Base-by-base conservation (phyloP, 257 asterid species). In the Coffea eugenioides region DNA sequence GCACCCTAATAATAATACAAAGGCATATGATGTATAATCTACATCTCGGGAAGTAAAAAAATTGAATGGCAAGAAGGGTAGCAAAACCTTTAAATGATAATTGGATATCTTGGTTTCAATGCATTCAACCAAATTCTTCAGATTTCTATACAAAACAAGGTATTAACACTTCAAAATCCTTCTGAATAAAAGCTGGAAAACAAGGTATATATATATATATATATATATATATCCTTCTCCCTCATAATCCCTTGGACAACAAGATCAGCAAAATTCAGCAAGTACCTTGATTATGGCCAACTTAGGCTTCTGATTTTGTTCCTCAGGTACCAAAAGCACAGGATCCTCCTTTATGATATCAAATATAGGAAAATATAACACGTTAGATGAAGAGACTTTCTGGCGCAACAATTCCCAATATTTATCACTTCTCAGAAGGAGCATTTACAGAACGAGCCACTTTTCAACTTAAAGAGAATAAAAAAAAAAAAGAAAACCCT, bases 231-330 rank as follows among this genome's bases (percentile, higher is more conserved):
- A 51, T 8, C 14, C 18, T 52, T n/a, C 15, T 23, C 41, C 56
- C 43, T 77, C 65, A 21, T 48, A 7, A 9, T 54, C 14, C 3
- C 41, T 73, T 34, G 25, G 45, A 36, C 69, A 31, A 80, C 56
- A 48, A 27, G 62, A 23, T 0, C 46, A 69, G 21, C 8, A 57
- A 77, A 83, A 82, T 79, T 41, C 80, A 82, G 49, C 78, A 71
- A 70, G 75, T 86, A 93, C 99, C 99, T 93, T 93, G 65, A 95
- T 93, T 82, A 95, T 92, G 84, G 97, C 99, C 82, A 93, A 95
- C 54, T 93, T 91, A 27, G 98, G 98, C 86, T 93, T 93, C 90
- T 90, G 93, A n/a, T 75, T 69, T 76, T 46, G 14, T 59, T 77
- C 80, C 87, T 91, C 97, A 12, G 98, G 97, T 80, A 86, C 93